Base-by-base conservation (phyloP, 1,139 yeast genomes). In the Wickerhamomyces sp. region DNA sequence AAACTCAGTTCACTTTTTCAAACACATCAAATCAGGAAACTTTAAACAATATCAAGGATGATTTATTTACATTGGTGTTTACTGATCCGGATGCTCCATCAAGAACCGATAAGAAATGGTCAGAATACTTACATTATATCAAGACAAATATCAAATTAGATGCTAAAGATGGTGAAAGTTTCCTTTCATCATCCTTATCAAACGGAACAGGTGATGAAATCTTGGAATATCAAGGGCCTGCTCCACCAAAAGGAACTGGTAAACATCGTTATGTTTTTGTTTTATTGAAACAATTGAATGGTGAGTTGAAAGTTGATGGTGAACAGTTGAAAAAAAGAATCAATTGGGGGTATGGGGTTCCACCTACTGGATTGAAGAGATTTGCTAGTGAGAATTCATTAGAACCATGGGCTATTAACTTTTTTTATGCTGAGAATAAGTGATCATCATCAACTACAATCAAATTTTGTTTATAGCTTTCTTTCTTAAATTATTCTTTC, bases 31-130 rank as follows among this genome's bases (percentile, higher is more conserved):
- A 60, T 45, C 71, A 64, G 42, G 70, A 67, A 41, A 71, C 55
- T 34, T 44, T 47, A 7, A 18, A 18, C 23, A 3, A 18, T 18
- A 18, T 18, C 23, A 18, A 18, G 23, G 23, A 18, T 18, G 88
- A 81, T 53, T 68, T 72, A 43, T 88, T 84, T 66, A 81, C 93
- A 4, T 68, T 90, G 54, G 86, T 86, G 3, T 58, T 90, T 55
- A 90, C 96, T 4, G 96, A 90, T 63, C 97, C 97, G 1, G 97
- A 90, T 69, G 97, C 96, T 9, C 97, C 97, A 15, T 78, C 91
- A 5, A 76, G 80, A 53, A 72, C 75, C 1, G 96, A 90, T 62
- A 80, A 84, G 58, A 86, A 82, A 61, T 89, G 95, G 95, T 83
- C 94, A 10, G 96, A 90, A 65, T 89, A 73, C 64, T 81, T 85